Conservation (phyloP, 129 eudicot genomes). For the Tagetes patula region DNA sequence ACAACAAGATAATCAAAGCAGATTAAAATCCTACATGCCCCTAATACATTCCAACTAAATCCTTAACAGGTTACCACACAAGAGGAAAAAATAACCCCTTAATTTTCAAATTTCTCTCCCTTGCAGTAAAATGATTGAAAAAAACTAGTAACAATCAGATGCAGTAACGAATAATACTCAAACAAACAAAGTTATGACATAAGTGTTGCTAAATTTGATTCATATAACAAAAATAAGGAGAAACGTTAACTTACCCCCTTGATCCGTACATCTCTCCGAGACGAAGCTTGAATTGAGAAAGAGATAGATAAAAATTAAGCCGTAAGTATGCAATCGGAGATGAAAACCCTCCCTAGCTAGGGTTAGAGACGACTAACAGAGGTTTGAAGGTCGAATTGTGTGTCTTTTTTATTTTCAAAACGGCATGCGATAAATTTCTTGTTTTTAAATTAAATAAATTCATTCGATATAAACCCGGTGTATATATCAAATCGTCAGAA, state of each 20-base stretch:
- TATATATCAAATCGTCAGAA: too few relatives aligned
- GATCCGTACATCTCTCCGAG: slow-evolving; percentile 35
- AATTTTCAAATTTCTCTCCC: not conserved
- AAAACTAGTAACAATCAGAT: slow-evolving; percentile 3
- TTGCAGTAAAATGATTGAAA: not conserved
- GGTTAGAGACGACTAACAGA: slow-evolving; percentile 20
- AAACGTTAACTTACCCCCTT: slow-evolving; percentile 32
- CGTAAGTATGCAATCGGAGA: slow-evolving; percentile 3
- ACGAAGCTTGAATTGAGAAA: slow-evolving; percentile 23
- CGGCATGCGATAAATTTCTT: not conserved
- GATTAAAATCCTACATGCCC: too few relatives aligned
- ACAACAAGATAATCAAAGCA: too few relatives aligned
- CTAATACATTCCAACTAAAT: too few relatives aligned
- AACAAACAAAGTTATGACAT: slow-evolving; percentile 4
- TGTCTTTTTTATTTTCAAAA: too few relatives aligned
- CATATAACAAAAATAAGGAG: not conserved
- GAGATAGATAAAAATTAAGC: not conserved
- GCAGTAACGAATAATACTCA: not conserved
- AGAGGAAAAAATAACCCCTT: too few relatives aligned
- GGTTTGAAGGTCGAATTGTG: not conserved
- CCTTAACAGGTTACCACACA: too few relatives aligned
- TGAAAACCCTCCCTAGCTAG: slow-evolving; percentile 44
- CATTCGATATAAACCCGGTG: too few relatives aligned
- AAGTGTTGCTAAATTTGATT: not conserved
- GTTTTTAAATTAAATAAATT: too few relatives aligned